Evolutionary conservation across 2,329 filamentous ascomycete genomes (phyloP).

Genomic region (Fusarium papillatum): DNA sequence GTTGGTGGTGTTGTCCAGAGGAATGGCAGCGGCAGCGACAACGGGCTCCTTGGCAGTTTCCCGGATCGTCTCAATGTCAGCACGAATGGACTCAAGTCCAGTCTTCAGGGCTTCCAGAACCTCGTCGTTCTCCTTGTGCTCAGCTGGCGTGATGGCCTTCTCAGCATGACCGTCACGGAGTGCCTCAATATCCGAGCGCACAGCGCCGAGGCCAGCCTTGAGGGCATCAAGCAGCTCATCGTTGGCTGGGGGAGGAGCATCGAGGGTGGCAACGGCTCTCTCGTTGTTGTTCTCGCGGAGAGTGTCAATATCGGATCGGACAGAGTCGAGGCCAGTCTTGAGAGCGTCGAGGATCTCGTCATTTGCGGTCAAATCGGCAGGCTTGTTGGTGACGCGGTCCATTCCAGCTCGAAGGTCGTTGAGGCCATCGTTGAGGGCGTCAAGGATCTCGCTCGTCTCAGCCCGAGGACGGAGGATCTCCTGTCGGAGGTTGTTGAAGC

Average conservation of each 20-base stretch:
- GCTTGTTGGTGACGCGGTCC: constrained; percentile 83
- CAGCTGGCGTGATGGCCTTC: constrained; percentile 54
- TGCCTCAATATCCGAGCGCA: constrained; percentile 83
- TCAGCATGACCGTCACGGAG: constrained; percentile 71
- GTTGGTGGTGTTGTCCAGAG: constrained; percentile 80
- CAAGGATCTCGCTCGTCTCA: constrained; percentile 89
- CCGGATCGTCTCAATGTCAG: constrained; percentile 57
- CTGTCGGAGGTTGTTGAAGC: constrained; percentile 80
- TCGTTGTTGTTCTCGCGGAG: constrained; percentile 73
- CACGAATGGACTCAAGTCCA: constrained; percentile 38
- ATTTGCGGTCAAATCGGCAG: constrained; percentile 84
- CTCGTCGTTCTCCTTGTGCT: constrained; percentile 78
- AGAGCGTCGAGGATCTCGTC: constrained; percentile 93
- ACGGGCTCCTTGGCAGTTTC: constrained; percentile 57
- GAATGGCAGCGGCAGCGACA: constrained; percentile 49
- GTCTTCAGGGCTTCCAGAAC: constrained; percentile 75
- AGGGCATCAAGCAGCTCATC: constrained; percentile 92
- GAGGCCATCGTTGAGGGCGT: constrained; percentile 90
- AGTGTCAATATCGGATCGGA: constrained; percentile 83
- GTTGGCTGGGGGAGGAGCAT: constrained; percentile 69
- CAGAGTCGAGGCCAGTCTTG: constrained; percentile 81
- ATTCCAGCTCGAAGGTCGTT: constrained; percentile 83
- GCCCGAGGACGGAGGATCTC: constrained; percentile 78
- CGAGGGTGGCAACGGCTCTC: constrained; percentile 60
- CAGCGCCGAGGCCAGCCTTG: constrained; percentile 81